Conservation (phyloP, 2,329 filamentous ascomycete species). For the Cladosporium oxysporum region DNA sequence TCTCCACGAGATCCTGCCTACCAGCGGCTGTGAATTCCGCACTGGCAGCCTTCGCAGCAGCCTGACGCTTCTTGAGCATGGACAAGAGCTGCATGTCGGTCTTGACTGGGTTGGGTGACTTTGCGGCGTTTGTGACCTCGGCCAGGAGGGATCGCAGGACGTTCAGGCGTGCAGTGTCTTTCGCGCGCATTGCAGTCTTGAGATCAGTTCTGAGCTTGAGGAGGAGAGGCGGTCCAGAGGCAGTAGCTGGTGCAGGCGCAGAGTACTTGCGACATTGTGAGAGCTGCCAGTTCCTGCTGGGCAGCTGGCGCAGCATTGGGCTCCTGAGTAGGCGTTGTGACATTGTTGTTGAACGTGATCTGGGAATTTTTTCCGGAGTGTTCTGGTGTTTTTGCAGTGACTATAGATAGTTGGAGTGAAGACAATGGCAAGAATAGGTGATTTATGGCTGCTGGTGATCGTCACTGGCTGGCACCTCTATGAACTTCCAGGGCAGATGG, state of each 20-base stretch:
- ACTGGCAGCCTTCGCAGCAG: slow-evolving; percentile 59
- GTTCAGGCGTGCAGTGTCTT: slow-evolving; percentile 60
- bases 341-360: slow-evolving; percentile 1
- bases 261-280: slow-evolving; percentile 14
- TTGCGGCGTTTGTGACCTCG: slow-evolving; percentile 72
- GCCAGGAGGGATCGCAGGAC: slow-evolving; percentile 70
- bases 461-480: not conserved
- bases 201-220: slow-evolving; percentile 49
- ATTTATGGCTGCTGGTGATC: not conserved
- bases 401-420: not conserved
- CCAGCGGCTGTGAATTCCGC: slow-evolving; percentile 65
- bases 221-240: slow-evolving; percentile 42
- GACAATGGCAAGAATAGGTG: not conserved
- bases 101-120: slow-evolving; percentile 68
- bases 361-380: not conserved
- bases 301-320: slow-evolving; percentile 5
- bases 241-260: slow-evolving; percentile 26
- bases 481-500: not conserved
- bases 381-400: not conserved
- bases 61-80: slow-evolving; percentile 66
- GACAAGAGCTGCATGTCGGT: slow-evolving; percentile 70
- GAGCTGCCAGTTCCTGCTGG: not conserved
- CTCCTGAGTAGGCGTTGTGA: slow-evolving; percentile 16
- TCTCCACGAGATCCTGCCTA: slow-evolving; percentile 68
- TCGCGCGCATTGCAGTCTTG: slow-evolving; percentile 51